Percentiles rank a stretch among this genome's conserved stretches.
Evolutionary conservation across 106 monocot species (phyloP).

Genomic region (Iris macrosiphon): DNA sequence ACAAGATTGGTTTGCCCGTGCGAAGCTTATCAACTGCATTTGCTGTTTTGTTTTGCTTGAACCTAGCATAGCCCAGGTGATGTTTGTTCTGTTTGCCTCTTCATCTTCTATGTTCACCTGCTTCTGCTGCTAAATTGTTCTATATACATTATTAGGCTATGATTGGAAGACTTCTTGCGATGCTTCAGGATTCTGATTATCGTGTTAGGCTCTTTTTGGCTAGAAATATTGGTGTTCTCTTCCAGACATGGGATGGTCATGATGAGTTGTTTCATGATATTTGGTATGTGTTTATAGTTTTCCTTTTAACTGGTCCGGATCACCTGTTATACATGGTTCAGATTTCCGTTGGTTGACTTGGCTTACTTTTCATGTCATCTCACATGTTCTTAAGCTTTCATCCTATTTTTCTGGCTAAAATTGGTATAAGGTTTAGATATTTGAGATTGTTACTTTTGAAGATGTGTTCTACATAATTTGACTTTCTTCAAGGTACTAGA

Average conservation of each 20-base stretch:
- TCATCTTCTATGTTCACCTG: not conserved
- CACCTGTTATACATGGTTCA: too few relatives aligned
- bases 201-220: conserved; percentile 82
- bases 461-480: too few relatives aligned
- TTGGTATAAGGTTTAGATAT: too few relatives aligned
- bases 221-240: conserved; percentile 63
- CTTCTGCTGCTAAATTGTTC: not conserved
- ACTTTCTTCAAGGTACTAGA: too few relatives aligned
- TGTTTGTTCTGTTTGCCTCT: not conserved
- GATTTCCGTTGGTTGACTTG: too few relatives aligned
- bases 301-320: not conserved
- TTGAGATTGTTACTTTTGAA: too few relatives aligned
- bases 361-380: not conserved
- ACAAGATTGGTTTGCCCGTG: conserved; percentile 64
- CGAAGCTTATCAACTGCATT: conserved; percentile 73
- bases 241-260: conserved; percentile 97
- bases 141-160: conserved; percentile 48
- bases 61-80: conserved; percentile 73
- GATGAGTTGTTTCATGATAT: conserved; percentile 84
- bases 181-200: conserved; percentile 89
- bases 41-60: conserved; percentile 61
- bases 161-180: conserved; percentile 60
- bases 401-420: too few relatives aligned
- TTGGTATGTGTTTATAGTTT: conserved; percentile 37
- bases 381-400: not conserved